These are phyloP conservation scores for Chalciporus sp. DNA, from an alignment of 1,284 basidiomycete species.

Conservation along the genomic window DNA sequence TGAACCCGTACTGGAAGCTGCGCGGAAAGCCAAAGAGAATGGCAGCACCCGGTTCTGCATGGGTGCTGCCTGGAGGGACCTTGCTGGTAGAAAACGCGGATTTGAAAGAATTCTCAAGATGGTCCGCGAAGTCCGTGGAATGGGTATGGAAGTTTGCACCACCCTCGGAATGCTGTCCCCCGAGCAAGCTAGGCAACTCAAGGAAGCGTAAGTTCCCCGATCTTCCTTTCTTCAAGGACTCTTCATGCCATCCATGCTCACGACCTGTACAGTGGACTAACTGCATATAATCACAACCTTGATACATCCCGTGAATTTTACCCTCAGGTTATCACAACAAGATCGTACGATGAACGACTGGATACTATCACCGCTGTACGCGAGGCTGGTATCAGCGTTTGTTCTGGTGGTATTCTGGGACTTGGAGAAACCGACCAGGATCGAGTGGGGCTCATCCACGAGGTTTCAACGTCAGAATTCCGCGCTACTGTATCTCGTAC, in stretches of 20 bases:
- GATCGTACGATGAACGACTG: conserved; percentile 93
- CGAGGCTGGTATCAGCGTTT: conserved; percentile 95
- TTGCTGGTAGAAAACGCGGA: conserved; percentile 91
- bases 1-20: conserved; percentile 90
- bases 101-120: conserved; percentile 94
- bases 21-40: conserved; percentile 92
- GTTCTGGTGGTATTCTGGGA: conserved; percentile 95
- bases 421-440: conserved; percentile 92
- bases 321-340: conserved; percentile 93
- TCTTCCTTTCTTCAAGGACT: conserved; percentile 3
- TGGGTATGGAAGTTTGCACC: conserved; percentile 98
- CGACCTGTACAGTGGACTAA: conserved; percentile 69
- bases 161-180: conserved; percentile 96
- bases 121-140: conserved; percentile 86
- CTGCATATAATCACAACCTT: conserved; percentile 98
- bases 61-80: conserved; percentile 99
- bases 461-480: conserved; percentile 78
- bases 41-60: conserved; percentile 98
- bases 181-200: conserved; percentile 91
- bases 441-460: conserved; percentile 92
- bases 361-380: conserved; percentile 90
- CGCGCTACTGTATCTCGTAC: neutral
- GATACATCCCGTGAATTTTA: conserved; percentile 98
- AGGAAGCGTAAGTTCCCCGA: conserved; percentile 75
- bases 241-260: neutral